phyloP scores from a whole-genome alignment of 805 yeast genomes.

The Zygosaccharomyces kombuchaensis region DNA sequence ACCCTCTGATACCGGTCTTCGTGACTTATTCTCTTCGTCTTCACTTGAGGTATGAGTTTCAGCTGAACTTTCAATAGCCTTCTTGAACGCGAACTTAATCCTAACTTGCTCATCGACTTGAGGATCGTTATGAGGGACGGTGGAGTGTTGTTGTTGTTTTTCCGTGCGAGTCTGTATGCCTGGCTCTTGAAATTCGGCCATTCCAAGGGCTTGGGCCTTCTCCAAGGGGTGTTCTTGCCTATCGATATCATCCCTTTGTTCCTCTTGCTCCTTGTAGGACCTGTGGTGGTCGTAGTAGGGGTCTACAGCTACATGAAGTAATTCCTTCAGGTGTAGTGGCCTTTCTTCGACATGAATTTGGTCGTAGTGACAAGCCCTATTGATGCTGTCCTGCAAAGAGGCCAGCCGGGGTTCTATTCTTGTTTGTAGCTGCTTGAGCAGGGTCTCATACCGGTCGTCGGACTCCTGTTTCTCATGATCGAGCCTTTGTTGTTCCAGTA shows the following conservation, averaged over 20 bases:
- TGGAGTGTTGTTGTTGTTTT: neutral
- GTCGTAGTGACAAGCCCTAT: conserved; percentile 20
- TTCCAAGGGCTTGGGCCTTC: neutral
- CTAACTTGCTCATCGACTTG: conserved; percentile 16
- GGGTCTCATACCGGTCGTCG: conserved; percentile 14
- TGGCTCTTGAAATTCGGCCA: neutral
- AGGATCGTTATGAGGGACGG: conserved; percentile 5
- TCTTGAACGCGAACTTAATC: conserved; percentile 27
- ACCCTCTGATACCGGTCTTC: neutral
- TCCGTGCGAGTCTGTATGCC: neutral
- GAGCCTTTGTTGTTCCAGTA: conserved; percentile 14
- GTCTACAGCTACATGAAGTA: conserved; percentile 23
- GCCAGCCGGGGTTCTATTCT: conserved; percentile 21
- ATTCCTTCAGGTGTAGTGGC: conserved; percentile 23
- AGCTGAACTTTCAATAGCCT: conserved; percentile 20
- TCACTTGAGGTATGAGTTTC: neutral
- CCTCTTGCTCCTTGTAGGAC: conserved; percentile 24
- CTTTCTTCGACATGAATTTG: conserved; percentile 12
- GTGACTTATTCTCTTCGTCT: conserved; percentile 1
- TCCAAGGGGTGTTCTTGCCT: conserved; percentile 11
- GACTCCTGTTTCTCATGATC: conserved; percentile 16
- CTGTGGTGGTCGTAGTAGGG: conserved; percentile 29
- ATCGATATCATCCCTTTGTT: conserved; percentile 15
- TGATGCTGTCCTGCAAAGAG: conserved; percentile 13
- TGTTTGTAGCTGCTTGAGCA: conserved; percentile 15